These are phyloP conservation scores for Elongisporangium anandrum DNA, from an alignment of 352 stramenopile genomes.

Conservation along the genomic window DNA sequence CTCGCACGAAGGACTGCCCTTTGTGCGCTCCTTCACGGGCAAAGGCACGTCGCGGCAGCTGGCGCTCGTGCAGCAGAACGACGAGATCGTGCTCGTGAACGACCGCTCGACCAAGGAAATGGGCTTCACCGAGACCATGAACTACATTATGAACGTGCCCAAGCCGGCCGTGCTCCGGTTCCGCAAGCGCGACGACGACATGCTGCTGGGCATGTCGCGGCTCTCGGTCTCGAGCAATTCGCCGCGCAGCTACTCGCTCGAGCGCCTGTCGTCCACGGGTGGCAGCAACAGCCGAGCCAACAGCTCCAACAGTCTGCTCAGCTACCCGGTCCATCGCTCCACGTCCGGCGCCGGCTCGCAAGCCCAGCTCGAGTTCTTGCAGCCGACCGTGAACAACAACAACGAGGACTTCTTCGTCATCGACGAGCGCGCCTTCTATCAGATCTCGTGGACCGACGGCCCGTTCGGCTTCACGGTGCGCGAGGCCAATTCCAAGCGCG, in stretches of 20 bases:
- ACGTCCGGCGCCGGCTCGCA: neutral
- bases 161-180: constrained; percentile 80
- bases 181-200: constrained; percentile 17
- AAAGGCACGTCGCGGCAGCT: constrained; percentile 73
- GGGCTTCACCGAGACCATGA: constrained; percentile 78
- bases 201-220: neutral
- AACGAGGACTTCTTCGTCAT: constrained; percentile 57
- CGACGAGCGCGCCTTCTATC: constrained; percentile 67
- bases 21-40: constrained; percentile 80
- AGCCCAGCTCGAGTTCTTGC: constrained; percentile 13
- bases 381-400: constrained; percentile 8
- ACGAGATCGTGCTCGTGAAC: constrained; percentile 84
- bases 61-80: constrained; percentile 58
- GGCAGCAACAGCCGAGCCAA: constrained; percentile 6
- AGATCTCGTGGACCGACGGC: constrained; percentile 77
- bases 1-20: constrained; percentile 46
- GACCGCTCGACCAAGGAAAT: constrained; percentile 36
- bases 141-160: constrained; percentile 82
- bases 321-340: neutral
- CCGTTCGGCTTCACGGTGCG: constrained; percentile 78
- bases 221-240: constrained; percentile 1
- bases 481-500: constrained; percentile 63
- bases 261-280: neutral
- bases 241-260: constrained; percentile 5
- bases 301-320: constrained; percentile 10